These are phyloP conservation scores for Endotrypanum monterogeii DNA, from an alignment of 208 protist genomes.

Conservation along the genomic window DNA sequence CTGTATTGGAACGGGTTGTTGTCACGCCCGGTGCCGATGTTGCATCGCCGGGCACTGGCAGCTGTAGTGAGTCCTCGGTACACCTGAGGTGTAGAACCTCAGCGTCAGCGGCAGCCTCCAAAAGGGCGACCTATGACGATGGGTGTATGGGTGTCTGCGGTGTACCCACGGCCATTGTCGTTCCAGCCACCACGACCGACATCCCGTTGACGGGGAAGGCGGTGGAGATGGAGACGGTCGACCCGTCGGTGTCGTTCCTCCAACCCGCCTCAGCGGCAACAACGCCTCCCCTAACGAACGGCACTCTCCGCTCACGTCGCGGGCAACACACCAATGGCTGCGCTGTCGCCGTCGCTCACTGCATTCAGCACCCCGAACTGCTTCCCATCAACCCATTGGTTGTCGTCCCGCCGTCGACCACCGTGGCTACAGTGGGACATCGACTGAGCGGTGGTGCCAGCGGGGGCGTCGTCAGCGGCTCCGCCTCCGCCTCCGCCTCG, in stretches of 20 bases:
- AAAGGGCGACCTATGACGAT: neutral
- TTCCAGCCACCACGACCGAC: neutral
- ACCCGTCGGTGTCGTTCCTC: neutral
- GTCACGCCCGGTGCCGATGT: neutral
- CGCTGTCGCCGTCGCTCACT: neutral
- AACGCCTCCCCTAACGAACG: neutral
- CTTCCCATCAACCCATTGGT: slow-evolving; percentile 12
- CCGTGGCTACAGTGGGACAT: neutral
- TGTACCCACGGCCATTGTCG: slow-evolving; percentile 4
- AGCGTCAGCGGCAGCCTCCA: neutral
- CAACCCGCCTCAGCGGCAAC: neutral
- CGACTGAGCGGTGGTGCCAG: neutral
- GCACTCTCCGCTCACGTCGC: neutral
- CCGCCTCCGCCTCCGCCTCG: neutral
- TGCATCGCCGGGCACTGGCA: neutral
- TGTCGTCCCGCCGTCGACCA: slow-evolving; percentile 20
- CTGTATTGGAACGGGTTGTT: neutral
- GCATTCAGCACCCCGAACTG: slow-evolving; percentile 6
- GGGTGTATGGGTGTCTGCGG: neutral
- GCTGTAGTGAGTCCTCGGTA: neutral
- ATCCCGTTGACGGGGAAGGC: neutral
- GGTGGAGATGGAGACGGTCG: neutral
- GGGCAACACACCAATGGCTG: neutral
- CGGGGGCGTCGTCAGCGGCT: neutral
- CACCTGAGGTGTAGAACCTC: neutral